Percentiles rank a stretch among this genome's conserved stretches.
Conservation (phyloP, 208 protist genomes). For the Leishmania mexicana region DNA sequence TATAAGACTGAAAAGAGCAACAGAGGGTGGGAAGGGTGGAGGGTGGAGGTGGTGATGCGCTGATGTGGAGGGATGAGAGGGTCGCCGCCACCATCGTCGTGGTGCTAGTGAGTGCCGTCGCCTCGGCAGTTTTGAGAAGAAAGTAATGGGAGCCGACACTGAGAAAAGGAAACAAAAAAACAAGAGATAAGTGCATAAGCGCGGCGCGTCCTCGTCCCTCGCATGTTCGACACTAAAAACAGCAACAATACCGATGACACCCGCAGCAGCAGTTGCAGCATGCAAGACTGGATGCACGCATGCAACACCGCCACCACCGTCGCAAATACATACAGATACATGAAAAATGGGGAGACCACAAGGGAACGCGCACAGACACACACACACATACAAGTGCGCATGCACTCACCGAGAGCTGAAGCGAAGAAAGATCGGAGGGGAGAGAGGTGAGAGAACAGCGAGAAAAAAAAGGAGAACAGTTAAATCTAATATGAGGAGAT, state of each 20-base stretch:
- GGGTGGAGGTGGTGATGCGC: background rate
- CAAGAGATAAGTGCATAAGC: background rate
- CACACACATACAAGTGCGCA: background rate
- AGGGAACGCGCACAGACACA: background rate
- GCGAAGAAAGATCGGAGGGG: background rate
- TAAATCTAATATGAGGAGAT: background rate
- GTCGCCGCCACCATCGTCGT: background rate
- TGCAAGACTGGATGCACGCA: background rate
- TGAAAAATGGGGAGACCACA: background rate
- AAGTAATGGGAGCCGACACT: background rate
- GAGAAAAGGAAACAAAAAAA: constrained; percentile 12
- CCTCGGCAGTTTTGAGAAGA: background rate
- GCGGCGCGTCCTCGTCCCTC: background rate
- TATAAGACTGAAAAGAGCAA: background rate
- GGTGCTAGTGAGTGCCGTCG: background rate
- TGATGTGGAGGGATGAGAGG: background rate
- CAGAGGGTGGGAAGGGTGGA: background rate
- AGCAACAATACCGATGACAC: background rate
- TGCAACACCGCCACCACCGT: constrained; percentile 1
- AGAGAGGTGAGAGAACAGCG: background rate
- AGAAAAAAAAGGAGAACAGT: constrained; percentile 2
- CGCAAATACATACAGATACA: background rate
- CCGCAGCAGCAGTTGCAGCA: background rate
- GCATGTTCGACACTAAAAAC: background rate
- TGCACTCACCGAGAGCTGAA: background rate